A percentile compares a stretch with the other conserved stretches of the same genome.
phyloP scores from a whole-genome alignment of 2,329 filamentous ascomycete genomes.

The Leptographium galeiforme region DNA sequence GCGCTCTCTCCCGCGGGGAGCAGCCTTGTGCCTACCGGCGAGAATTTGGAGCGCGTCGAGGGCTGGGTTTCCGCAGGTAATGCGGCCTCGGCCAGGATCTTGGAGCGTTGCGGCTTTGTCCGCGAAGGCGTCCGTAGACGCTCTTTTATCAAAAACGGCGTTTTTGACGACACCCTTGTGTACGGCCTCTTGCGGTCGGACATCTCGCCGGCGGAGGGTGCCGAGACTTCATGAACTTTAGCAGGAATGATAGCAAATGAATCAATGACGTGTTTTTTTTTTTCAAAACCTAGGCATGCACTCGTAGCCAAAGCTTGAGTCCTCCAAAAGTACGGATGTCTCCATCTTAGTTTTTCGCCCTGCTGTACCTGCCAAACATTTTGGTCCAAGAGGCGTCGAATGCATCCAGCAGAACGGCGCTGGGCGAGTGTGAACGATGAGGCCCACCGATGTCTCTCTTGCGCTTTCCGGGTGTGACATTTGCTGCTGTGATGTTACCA shows the following conservation, averaged over 20 bases:
- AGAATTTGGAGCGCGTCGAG: slow-evolving; percentile 27
- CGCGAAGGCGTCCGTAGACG: slow-evolving; percentile 29
- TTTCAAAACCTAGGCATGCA: neutral
- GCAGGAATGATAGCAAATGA: neutral
- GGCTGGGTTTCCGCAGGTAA: slow-evolving; percentile 25
- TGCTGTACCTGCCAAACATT: slow-evolving; percentile 24
- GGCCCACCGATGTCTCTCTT: slow-evolving; percentile 3
- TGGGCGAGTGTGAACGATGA: slow-evolving; percentile 8
- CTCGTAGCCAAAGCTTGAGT: too few species aligned
- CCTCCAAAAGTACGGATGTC: neutral
- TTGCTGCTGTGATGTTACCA: slow-evolving; percentile 31
- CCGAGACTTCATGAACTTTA: neutral
- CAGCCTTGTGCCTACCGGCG: slow-evolving; percentile 3
- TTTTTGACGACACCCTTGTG: slow-evolving; percentile 22
- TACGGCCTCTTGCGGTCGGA: slow-evolving; percentile 20
- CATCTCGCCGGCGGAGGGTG: neutral
- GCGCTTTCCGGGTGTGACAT: slow-evolving; percentile 20
- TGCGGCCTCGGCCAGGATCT: slow-evolving; percentile 25
- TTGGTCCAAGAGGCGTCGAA: slow-evolving; percentile 34
- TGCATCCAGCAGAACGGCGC: slow-evolving; percentile 32
- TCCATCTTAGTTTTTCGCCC: neutral
- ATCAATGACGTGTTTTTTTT: neutral
- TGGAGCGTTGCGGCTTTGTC: slow-evolving; percentile 28
- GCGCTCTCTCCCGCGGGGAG: slow-evolving; percentile 18
- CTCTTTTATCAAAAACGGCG: slow-evolving; percentile 27